Evolutionary conservation across 75 land plant genomes (phyloP).

Genomic region (Pinus albicaulis): DNA sequence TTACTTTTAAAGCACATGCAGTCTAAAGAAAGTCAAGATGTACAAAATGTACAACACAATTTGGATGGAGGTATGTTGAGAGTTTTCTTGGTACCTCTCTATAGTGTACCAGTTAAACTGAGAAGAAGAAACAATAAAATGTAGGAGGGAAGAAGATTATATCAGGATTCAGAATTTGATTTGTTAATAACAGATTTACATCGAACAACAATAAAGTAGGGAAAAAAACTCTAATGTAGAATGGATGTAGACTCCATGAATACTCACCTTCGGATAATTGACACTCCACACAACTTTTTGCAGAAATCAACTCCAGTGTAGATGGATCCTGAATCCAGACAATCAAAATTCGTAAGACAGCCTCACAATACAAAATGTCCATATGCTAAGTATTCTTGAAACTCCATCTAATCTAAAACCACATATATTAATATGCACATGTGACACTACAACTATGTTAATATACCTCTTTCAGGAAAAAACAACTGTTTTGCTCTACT

Average conservation of each 20-base stretch:
- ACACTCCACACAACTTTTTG: constrained; percentile 89
- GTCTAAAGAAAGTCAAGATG: neutral
- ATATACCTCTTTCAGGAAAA: no score
- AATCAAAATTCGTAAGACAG: neutral
- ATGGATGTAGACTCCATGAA: neutral
- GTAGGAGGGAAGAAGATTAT: neutral
- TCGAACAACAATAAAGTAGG: no score
- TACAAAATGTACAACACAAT: neutral
- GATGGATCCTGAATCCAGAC: constrained; percentile 43
- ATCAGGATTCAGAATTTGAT: neutral
- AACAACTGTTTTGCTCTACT: no score
- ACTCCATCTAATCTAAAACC: no score
- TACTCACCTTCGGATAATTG: constrained; percentile 78
- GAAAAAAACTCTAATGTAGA: neutral
- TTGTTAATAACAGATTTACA: neutral
- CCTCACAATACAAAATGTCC: neutral
- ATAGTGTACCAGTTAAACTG: neutral
- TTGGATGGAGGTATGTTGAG: neutral
- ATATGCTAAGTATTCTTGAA: neutral
- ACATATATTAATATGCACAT: no score
- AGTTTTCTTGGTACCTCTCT: neutral
- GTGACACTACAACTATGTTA: no score
- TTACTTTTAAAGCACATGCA: neutral
- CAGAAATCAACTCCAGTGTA: constrained; percentile 95
- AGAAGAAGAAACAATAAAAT: neutral